phyloP scores from a whole-genome alignment of 179 eudicot genomes.

The Silene coronaria region DNA sequence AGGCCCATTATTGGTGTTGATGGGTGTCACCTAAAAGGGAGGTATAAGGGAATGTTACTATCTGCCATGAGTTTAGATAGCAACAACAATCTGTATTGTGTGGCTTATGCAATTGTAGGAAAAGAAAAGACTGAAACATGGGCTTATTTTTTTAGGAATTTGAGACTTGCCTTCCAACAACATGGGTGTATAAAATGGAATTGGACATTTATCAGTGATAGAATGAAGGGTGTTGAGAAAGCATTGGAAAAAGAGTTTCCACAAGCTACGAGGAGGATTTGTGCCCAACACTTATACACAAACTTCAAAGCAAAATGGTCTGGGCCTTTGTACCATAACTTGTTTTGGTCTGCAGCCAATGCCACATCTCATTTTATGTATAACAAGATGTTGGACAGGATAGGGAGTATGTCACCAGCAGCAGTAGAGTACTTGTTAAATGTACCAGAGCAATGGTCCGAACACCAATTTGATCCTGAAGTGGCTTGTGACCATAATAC shows the following conservation, averaged over 20 bases:
- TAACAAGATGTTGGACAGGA: too few relatives aligned
- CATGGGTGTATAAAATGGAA: background rate
- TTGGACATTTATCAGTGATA: background rate
- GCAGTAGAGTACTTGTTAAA: too few relatives aligned
- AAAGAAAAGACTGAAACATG: background rate
- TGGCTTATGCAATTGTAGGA: background rate
- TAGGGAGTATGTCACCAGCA: too few relatives aligned
- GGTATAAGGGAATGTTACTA: background rate
- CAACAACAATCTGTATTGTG: background rate
- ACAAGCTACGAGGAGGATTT: background rate
- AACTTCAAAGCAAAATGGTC: background rate
- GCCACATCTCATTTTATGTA: background rate
- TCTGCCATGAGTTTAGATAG: background rate
- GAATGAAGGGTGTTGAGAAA: background rate
- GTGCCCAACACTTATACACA: too few relatives aligned
- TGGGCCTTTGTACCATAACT: background rate
- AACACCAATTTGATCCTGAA: background rate
- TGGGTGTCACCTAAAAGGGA: background rate
- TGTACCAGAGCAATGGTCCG: too few relatives aligned
- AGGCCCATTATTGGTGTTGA: background rate
- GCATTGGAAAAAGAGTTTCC: background rate
- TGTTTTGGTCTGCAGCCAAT: background rate
- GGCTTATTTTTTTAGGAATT: too few relatives aligned
- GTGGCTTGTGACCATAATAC: conserved; percentile 10
- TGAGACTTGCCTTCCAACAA: background rate